Percentiles rank a stretch among this genome's conserved stretches.
phyloP scores from a whole-genome alignment of 2,329 filamentous ascomycete species.

The Fusarium avenaceum region DNA sequence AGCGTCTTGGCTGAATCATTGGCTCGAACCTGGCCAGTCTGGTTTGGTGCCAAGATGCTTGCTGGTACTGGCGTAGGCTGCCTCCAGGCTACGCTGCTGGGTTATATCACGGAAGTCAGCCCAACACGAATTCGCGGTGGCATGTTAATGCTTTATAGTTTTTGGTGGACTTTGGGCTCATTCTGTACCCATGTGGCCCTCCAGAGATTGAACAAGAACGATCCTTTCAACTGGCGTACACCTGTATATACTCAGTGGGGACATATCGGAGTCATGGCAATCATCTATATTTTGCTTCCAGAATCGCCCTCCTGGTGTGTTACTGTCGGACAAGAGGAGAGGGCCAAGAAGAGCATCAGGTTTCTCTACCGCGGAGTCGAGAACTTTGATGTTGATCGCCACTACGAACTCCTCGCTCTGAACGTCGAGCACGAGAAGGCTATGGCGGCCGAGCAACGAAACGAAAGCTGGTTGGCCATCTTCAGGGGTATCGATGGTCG shows the following conservation, averaged over 20 bases:
- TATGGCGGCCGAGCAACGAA: slow-evolving; percentile 40
- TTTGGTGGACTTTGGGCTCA: slow-evolving; percentile 61
- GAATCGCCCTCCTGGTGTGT: slow-evolving; percentile 59
- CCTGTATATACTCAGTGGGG: slow-evolving; percentile 62
- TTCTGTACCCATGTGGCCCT: slow-evolving; percentile 59
- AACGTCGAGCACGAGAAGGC: slow-evolving; percentile 46
- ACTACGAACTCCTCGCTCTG: slow-evolving; percentile 44
- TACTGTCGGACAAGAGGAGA: slow-evolving; percentile 26
- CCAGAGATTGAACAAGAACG: slow-evolving; percentile 50
- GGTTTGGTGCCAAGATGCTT: slow-evolving; percentile 55
- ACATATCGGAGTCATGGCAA: slow-evolving; percentile 57
- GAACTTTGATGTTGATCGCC: slow-evolving; percentile 49
- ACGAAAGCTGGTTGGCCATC: slow-evolving; percentile 49
- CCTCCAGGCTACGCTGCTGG: slow-evolving; percentile 58
- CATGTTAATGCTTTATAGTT: slow-evolving; percentile 57
- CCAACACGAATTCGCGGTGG: slow-evolving; percentile 58
- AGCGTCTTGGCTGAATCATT: slow-evolving; percentile 57
- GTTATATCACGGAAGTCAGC: slow-evolving; percentile 59
- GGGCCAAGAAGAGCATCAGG: slow-evolving; percentile 19
- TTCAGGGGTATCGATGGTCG: slow-evolving; percentile 51
- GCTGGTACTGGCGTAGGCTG: slow-evolving; percentile 58
- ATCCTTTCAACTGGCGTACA: slow-evolving; percentile 54
- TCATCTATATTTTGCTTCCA: slow-evolving; percentile 57
- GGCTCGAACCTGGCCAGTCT: slow-evolving; percentile 56
- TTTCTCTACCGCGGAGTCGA: slow-evolving; percentile 46